Conservation (phyloP, 805 yeast species). For the Pichia pseudocactophila region DNA sequence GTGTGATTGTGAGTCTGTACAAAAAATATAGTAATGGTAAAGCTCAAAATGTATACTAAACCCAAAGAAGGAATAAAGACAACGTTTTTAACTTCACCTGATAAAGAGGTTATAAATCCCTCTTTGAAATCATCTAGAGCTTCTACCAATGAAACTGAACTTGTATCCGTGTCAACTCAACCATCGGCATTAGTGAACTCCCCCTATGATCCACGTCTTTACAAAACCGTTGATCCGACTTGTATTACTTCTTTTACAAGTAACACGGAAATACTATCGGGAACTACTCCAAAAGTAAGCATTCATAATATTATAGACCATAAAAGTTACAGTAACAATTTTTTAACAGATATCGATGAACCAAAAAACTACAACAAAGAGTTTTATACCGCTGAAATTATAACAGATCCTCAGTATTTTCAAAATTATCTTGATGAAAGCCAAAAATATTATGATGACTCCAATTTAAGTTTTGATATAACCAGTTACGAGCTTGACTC, state of each 20-base stretch:
- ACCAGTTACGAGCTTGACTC: conserved; percentile 10
- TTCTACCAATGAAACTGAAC: no score
- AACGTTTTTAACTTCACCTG: no score
- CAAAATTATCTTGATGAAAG: conserved; percentile 5
- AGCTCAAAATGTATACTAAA: no score
- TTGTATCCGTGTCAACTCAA: no score
- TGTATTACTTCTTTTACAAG: neutral
- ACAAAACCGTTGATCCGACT: conserved; percentile 2
- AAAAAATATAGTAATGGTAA: no score
- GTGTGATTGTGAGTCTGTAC: no score
- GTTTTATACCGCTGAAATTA: neutral
- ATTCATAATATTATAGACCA: no score
- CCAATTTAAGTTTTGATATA: conserved; percentile 4
- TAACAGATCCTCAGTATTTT: neutral
- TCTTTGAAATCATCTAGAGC: no score
- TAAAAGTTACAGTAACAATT: neutral
- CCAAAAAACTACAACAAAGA: neutral
- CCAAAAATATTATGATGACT: neutral
- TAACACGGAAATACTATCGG: neutral
- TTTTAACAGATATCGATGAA: neutral
- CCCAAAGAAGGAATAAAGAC: no score
- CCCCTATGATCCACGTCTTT: neutral
- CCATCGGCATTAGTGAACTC: neutral
- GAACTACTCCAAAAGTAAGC: neutral
- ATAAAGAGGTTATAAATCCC: no score